These are phyloP conservation scores for Rhododendron vialii DNA, from an alignment of 148 eudicot species.

Conservation along the genomic window DNA sequence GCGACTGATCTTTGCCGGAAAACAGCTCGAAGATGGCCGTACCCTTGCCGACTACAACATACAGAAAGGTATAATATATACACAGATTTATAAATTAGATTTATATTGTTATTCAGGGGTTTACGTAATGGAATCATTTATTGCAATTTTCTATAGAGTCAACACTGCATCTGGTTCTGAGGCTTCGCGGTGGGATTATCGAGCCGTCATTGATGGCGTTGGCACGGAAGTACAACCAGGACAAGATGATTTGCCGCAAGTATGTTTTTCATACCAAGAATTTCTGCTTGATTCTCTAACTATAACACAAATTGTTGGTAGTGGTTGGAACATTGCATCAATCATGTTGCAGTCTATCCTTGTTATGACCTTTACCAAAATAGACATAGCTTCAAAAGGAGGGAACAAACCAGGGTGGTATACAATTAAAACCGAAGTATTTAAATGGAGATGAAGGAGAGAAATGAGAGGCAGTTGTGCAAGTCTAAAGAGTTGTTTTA, in stretches of 20 bases:
- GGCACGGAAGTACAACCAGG: conserved; percentile 57
- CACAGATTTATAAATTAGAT: not conserved
- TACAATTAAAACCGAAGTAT: not conserved
- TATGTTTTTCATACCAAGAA: conserved; percentile 14
- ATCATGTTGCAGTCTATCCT: not conserved
- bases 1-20: conserved; percentile 42
- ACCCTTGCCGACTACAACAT: conserved; percentile 41
- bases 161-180: conserved; percentile 51
- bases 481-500: too few species aligned
- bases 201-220: conserved; percentile 56
- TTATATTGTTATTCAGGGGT: not conserved
- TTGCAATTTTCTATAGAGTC: conserved; percentile 31
- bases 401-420: not conserved
- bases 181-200: conserved; percentile 58
- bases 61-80: conserved; percentile 24
- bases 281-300: not conserved
- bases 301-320: not conserved
- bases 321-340: not conserved
- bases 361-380: not conserved
- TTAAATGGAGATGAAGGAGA: not conserved
- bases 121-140: too few species aligned
- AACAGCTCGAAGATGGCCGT: conserved; percentile 47
- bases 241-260: conserved; percentile 66
- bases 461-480: not conserved
- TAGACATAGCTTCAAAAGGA: not conserved